Conservation (phyloP, 352 stramenopile genomes). For the Phytopythium boreale region DNA sequence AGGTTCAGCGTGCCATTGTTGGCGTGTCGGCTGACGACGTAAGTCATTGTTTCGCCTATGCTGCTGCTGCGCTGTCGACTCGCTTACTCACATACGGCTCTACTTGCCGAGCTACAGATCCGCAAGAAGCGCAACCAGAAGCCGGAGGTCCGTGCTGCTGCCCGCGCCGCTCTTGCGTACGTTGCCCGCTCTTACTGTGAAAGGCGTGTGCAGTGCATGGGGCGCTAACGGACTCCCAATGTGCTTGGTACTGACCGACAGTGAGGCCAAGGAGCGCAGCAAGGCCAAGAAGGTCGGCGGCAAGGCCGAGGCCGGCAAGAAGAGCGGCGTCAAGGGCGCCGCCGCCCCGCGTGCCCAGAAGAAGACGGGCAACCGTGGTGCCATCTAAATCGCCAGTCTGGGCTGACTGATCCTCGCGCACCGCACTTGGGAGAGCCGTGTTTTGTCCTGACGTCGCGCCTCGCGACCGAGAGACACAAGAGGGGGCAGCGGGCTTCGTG, state of each 20-base stretch:
- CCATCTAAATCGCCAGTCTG: slow-evolving; percentile 56
- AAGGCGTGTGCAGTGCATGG: not conserved
- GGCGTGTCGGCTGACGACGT: slow-evolving; percentile 95
- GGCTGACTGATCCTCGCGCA: slow-evolving; percentile 16
- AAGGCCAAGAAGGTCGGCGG: slow-evolving; percentile 77
- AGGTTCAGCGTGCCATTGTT: slow-evolving; percentile 97
- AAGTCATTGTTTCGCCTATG: slow-evolving; percentile 12
- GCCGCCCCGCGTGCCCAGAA: slow-evolving; percentile 76
- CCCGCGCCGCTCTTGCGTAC: slow-evolving; percentile 91
- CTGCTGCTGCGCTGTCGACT: not conserved
- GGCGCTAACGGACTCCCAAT: not conserved
- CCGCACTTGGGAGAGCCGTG: slow-evolving; percentile 22
- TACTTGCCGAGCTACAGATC: slow-evolving; percentile 54
- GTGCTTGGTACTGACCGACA: slow-evolving; percentile 7
- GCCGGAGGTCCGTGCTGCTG: slow-evolving; percentile 88
- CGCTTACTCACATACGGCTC: slow-evolving; percentile 2
- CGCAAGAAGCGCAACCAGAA: slow-evolving; percentile 98
- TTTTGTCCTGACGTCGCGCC: not conserved
- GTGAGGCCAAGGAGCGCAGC: slow-evolving; percentile 86
- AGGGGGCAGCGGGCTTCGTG: slow-evolving; percentile 7
- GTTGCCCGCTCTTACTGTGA: slow-evolving; percentile 17
- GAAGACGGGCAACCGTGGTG: slow-evolving; percentile 89
- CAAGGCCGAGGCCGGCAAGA: slow-evolving; percentile 59
- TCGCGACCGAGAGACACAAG: not conserved
- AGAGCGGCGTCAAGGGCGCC: slow-evolving; percentile 55